These are phyloP conservation scores for Aspergillus uvarum DNA, from an alignment of 2,329 filamentous ascomycete genomes.

Conservation along the genomic window DNA sequence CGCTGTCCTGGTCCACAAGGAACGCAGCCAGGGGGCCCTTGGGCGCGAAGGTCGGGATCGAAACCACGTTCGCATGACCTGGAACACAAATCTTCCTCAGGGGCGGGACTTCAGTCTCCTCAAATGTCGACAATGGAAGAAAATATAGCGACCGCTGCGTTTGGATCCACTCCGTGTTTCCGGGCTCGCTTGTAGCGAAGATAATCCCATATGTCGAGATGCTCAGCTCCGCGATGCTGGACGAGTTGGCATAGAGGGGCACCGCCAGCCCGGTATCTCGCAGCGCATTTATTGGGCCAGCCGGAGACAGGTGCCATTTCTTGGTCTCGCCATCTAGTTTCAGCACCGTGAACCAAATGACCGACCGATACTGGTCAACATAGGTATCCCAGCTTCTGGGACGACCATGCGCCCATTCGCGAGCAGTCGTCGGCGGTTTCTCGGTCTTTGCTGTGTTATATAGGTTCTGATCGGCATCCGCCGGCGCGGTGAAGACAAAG, in stretches of 20 bases:
- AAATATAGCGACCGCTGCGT: not conserved
- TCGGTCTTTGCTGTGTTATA: not conserved
- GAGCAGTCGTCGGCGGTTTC: not conserved
- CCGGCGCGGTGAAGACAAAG: not conserved
- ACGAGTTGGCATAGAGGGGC: not conserved
- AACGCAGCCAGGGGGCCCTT: not conserved
- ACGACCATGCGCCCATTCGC: not conserved
- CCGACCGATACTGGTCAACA: constrained; percentile 1
- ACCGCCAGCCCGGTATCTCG: constrained; percentile 1
- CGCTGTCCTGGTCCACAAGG: not conserved
- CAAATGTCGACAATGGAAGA: not conserved
- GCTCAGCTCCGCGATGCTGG: not conserved
- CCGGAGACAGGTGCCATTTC: not conserved
- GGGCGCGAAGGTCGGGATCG: not conserved
- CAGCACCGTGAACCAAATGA: constrained; percentile 3
- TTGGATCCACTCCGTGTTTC: not conserved
- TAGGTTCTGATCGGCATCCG: not conserved
- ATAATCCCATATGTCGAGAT: not conserved
- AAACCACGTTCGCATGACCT: not conserved
- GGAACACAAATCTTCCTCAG: not conserved
- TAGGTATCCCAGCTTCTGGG: constrained; percentile 3
- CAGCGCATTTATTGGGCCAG: not conserved
- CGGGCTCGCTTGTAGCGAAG: not conserved
- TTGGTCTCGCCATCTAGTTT: not conserved
- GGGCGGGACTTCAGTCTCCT: not conserved